A percentile compares a stretch with the other conserved stretches of the same genome.
These are phyloP conservation scores for Fusarium caatingaense DNA, from an alignment of 2,329 filamentous ascomycete species.

Conservation along the genomic window DNA sequence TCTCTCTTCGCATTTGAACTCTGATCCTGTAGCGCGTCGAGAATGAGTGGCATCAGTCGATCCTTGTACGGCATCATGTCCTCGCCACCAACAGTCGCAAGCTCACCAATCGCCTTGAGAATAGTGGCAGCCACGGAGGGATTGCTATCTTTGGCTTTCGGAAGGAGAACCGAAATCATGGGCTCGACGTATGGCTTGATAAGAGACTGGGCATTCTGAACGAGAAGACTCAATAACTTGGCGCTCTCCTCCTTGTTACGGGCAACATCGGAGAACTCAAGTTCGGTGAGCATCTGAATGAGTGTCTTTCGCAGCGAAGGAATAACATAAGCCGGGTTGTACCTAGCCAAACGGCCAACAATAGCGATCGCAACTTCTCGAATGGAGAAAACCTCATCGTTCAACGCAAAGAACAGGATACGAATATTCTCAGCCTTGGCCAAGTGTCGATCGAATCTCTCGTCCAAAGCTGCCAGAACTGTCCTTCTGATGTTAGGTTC, in stretches of 20 bases:
- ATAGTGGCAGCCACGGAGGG: slow-evolving; percentile 93
- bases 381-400: slow-evolving; percentile 93
- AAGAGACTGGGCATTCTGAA: slow-evolving; percentile 90
- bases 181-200: slow-evolving; percentile 98
- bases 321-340: slow-evolving; percentile 97
- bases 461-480: slow-evolving; percentile 88
- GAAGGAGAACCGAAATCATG: slow-evolving; percentile 93
- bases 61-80: slow-evolving; percentile 95
- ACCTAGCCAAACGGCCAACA: slow-evolving; percentile 88
- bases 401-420: slow-evolving; percentile 92
- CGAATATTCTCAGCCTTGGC: slow-evolving; percentile 97
- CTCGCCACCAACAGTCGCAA: slow-evolving; percentile 92
- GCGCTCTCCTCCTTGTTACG: slow-evolving; percentile 97
- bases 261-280: slow-evolving; percentile 94
- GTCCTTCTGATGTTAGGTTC: slow-evolving; percentile 90
- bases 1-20: slow-evolving; percentile 91
- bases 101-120: slow-evolving; percentile 92
- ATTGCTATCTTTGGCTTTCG: slow-evolving; percentile 87
- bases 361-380: slow-evolving; percentile 96
- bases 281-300: slow-evolving; percentile 94
- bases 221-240: slow-evolving; percentile 89
- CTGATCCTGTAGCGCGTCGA: slow-evolving; percentile 93
- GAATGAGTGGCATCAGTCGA: slow-evolving; percentile 92
- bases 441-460: slow-evolving; percentile 95
- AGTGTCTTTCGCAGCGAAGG: slow-evolving; percentile 94